A percentile compares a stretch with the other conserved stretches of the same genome.
Conservation (phyloP, 2,329 filamentous ascomycete species). For the Fusarium pseudocircinatum region DNA sequence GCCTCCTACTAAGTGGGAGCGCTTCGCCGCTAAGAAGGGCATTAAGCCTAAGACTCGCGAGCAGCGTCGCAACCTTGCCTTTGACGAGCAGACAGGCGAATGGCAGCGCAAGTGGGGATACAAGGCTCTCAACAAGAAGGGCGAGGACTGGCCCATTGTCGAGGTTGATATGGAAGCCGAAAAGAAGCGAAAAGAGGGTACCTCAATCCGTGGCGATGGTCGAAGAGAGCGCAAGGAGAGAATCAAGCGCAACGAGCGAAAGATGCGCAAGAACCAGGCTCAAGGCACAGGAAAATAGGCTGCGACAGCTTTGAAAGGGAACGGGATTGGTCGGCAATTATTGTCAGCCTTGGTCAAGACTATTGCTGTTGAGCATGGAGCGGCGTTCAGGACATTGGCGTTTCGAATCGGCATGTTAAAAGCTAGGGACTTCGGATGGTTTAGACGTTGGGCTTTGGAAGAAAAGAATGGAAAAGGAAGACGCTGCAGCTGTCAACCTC, state of each 20-base stretch:
- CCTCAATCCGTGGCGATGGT: constrained; percentile 69
- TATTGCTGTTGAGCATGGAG: constrained; percentile 36
- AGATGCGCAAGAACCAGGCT: constrained; percentile 73
- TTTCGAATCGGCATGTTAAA: constrained; percentile 42
- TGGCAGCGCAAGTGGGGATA: constrained; percentile 98
- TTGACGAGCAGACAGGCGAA: constrained; percentile 83
- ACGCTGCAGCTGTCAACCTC: constrained; percentile 25
- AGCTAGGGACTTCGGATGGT: constrained; percentile 28
- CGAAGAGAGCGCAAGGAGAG: constrained; percentile 73
- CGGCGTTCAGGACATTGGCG: constrained; percentile 46
- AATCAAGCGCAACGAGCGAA: constrained; percentile 75
- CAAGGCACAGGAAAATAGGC: constrained; percentile 40
- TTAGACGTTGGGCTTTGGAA: constrained; percentile 25
- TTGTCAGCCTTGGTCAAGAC: constrained; percentile 12
- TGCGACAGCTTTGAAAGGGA: constrained; percentile 10
- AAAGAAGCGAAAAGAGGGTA: constrained; percentile 68
- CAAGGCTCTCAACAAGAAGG: constrained; percentile 87
- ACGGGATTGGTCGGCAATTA: background rate
- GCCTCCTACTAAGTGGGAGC: constrained; percentile 91
- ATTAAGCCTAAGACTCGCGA: constrained; percentile 90
- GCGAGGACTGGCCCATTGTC: constrained; percentile 83
- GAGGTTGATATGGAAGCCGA: constrained; percentile 87
- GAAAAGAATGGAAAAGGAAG: constrained; percentile 35
- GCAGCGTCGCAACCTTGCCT: constrained; percentile 77
- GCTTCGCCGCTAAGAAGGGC: constrained; percentile 96